Evolutionary conservation across 2,329 filamentous ascomycete species (phyloP).

Genomic region (Uncinocarpus reesii): DNA sequence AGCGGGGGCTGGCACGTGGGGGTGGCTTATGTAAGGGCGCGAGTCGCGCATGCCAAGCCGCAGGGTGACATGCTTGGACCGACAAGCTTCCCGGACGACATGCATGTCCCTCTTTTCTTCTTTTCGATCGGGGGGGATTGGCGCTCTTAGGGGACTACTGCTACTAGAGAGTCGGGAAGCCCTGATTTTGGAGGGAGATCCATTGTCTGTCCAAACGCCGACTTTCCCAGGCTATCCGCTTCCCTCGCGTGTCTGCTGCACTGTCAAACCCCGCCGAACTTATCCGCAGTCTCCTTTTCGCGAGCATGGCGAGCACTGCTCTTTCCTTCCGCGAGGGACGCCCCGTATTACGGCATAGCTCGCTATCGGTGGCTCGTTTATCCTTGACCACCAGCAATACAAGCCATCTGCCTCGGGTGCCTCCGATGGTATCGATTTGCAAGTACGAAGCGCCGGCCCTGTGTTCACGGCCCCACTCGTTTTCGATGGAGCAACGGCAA

Average conservation of each 20-base stretch:
- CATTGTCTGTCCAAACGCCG: too few relatives aligned
- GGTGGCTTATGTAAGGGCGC: conserved; percentile 4
- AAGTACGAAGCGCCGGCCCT: conserved; percentile 24
- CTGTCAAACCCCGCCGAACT: neutral
- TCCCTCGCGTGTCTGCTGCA: neutral
- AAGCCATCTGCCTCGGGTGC: conserved; percentile 27
- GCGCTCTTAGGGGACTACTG: neutral
- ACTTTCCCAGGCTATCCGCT: neutral
- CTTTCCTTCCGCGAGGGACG: conserved; percentile 26
- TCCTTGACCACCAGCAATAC: conserved; percentile 42
- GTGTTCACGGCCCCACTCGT: conserved; percentile 20
- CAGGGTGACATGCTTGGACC: too few relatives aligned
- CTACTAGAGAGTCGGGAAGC: too few relatives aligned
- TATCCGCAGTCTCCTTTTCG: neutral
- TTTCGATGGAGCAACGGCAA: conserved; percentile 30
- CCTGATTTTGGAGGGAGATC: too few relatives aligned
- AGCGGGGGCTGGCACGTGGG: neutral
- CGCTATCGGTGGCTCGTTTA: conserved; percentile 36
- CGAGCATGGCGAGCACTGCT: neutral
- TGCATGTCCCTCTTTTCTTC: neutral
- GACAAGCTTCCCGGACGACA: too few relatives aligned
- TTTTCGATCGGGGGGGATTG: too few relatives aligned
- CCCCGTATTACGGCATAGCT: conserved; percentile 35
- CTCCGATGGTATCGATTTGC: conserved; percentile 29
- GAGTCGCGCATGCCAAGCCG: too few relatives aligned